These are phyloP conservation scores for Boletus barrowsii DNA, from an alignment of 768 basidiomycete species.

Conservation along the genomic window DNA sequence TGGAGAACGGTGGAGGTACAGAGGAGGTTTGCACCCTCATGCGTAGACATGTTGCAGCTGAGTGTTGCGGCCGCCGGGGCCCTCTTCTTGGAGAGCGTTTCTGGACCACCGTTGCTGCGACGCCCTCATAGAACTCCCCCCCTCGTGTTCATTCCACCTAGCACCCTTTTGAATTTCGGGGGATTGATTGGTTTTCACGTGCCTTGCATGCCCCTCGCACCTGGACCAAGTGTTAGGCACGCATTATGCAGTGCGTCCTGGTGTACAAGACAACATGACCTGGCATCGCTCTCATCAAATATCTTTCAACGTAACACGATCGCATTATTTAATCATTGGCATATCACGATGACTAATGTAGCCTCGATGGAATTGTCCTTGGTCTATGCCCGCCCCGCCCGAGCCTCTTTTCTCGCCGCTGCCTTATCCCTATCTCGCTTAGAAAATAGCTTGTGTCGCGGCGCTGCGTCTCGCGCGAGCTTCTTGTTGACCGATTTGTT, in stretches of 20 bases:
- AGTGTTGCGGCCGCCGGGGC: neutral
- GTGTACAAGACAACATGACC: constrained; percentile 12
- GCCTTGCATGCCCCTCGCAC: constrained; percentile 20
- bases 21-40: neutral
- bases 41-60: neutral
- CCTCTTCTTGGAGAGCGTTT: neutral
- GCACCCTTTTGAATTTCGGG: constrained; percentile 27
- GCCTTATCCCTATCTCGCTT: constrained; percentile 80
- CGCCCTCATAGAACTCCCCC: constrained; percentile 13
- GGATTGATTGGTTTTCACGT: constrained; percentile 30
- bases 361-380: neutral
- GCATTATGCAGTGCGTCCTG: constrained; percentile 9
- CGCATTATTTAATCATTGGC: constrained; percentile 6
- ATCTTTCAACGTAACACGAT: constrained; percentile 13
- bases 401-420: constrained; percentile 44
- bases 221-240: constrained; percentile 25
- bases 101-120: neutral
- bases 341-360: constrained; percentile 11
- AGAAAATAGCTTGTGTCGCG: constrained; percentile 75
- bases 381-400: constrained; percentile 28
- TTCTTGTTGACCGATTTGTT: constrained; percentile 89
- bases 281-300: constrained; percentile 8
- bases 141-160: constrained; percentile 27
- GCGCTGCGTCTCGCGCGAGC: constrained; percentile 49
- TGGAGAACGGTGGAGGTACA: neutral